Conservation (phyloP, 352 stramenopile genomes). For the Thraustochytrium sp. region DNA sequence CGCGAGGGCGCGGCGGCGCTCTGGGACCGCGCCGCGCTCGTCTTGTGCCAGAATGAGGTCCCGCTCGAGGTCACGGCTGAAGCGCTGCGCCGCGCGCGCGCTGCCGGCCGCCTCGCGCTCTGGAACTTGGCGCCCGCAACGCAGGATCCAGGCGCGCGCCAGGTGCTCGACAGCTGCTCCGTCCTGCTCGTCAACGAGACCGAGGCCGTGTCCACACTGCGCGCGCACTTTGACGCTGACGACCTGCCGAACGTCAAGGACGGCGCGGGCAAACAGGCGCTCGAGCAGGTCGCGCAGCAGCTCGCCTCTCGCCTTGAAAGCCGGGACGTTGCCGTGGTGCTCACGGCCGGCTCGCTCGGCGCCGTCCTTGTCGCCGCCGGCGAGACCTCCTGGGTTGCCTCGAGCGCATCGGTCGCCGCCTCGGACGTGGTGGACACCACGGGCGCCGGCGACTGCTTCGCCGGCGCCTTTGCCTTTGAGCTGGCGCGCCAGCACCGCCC, state of each 20-base stretch:
- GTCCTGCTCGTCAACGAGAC: slow-evolving; percentile 35
- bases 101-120: not conserved
- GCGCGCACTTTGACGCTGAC: not conserved
- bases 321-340: not conserved
- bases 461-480: slow-evolving; percentile 21
- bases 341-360: slow-evolving; percentile 9
- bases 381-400: not conserved
- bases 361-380: not conserved
- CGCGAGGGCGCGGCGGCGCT: not conserved
- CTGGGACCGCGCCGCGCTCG: not conserved
- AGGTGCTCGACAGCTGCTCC: not conserved
- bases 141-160: not conserved
- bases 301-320: not conserved
- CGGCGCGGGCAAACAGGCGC: not conserved
- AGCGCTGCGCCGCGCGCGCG: not conserved
- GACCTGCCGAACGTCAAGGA: not conserved
- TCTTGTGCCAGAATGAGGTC: slow-evolving; percentile 42
- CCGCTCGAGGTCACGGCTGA: not conserved
- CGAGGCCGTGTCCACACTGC: not conserved
- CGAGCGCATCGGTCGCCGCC: not conserved
- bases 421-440: slow-evolving; percentile 23
- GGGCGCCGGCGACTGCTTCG: slow-evolving; percentile 35
- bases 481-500: not conserved
- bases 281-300: not conserved
- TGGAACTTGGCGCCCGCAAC: slow-evolving; percentile 5